A percentile compares a stretch with the other conserved stretches of the same genome.
Conservation (phyloP, 2,329 filamentous ascomycete genomes). For the Cercospora berteroae region DNA sequence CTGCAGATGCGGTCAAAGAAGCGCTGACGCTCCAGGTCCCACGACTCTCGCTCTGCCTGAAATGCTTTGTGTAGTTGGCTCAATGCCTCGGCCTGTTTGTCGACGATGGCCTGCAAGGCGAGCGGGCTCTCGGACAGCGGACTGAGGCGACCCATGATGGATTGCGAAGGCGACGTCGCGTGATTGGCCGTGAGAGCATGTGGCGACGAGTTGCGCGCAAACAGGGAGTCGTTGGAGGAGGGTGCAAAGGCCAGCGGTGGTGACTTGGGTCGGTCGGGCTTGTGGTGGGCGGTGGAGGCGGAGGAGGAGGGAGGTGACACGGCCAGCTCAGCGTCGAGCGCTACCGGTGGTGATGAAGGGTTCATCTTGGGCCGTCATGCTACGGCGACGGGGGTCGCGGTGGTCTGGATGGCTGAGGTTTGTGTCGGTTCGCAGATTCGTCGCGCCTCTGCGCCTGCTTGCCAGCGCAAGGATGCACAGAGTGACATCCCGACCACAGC, state of each 20-base stretch:
- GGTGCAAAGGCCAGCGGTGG: slow-evolving; percentile 39
- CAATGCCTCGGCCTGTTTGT: slow-evolving; percentile 38
- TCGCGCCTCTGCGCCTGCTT: background rate
- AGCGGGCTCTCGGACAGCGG: slow-evolving; percentile 20
- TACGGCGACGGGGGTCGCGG: background rate
- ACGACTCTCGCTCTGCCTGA: slow-evolving; percentile 37
- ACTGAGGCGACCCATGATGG: slow-evolving; percentile 28
- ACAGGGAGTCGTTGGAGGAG: slow-evolving; percentile 39
- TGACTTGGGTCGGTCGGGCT: slow-evolving; percentile 30
- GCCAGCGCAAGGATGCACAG: background rate
- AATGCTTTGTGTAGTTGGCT: slow-evolving; percentile 37
- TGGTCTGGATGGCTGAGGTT: background rate
- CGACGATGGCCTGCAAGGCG: slow-evolving; percentile 36
- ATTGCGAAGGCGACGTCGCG: slow-evolving; percentile 19
- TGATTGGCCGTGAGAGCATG: slow-evolving; percentile 11
- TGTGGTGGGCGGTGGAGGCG: slow-evolving; percentile 4
- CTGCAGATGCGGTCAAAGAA: slow-evolving; percentile 37
- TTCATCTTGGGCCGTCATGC: slow-evolving; percentile 9
- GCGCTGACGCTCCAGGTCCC: slow-evolving; percentile 36
- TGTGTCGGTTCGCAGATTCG: background rate
- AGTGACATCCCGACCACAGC: background rate
- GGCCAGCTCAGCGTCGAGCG: background rate
- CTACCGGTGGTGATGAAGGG: slow-evolving; percentile 7
- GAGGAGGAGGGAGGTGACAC: slow-evolving; percentile 4
- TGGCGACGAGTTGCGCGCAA: slow-evolving; percentile 23